Evolutionary conservation across 129 eudicot species (phyloP).

Genomic region (Tagetes patula): DNA sequence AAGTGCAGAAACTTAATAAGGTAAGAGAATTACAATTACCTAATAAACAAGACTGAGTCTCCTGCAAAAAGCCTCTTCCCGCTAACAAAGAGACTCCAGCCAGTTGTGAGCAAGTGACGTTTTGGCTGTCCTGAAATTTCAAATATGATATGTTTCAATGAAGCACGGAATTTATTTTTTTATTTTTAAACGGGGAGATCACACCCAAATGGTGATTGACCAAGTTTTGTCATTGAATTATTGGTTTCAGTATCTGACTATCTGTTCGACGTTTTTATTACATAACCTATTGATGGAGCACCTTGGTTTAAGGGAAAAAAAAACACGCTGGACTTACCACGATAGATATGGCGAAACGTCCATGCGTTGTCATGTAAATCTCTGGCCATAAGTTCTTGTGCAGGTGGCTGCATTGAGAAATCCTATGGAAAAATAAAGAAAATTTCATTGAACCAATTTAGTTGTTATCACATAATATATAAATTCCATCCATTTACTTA

Average conservation of each 20-base stretch:
- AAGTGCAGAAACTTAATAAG: conserved; percentile 4
- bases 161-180: not conserved
- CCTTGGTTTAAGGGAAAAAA: not conserved
- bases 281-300: not conserved
- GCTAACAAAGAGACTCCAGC: conserved; percentile 95
- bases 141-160: conserved; percentile 22
- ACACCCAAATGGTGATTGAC: conserved; percentile 17
- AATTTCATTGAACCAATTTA: not conserved
- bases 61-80: conserved; percentile 95
- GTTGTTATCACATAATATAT: conserved; percentile 5
- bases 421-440: conserved; percentile 44
- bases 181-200: not conserved
- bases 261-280: conserved; percentile 3
- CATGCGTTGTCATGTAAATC: conserved; percentile 85
- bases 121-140: conserved; percentile 80
- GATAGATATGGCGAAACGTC: conserved; percentile 94
- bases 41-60: conserved; percentile 90
- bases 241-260: not conserved
- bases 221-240: not conserved
- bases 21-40: conserved; percentile 55
- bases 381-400: conserved; percentile 88
- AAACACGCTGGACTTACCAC: conserved; percentile 54
- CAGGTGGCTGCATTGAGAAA: conserved; percentile 94
- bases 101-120: conserved; percentile 93
- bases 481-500: not conserved